phyloP scores from a whole-genome alignment of 208 protist genomes.

The Leishmania amazonensis region DNA sequence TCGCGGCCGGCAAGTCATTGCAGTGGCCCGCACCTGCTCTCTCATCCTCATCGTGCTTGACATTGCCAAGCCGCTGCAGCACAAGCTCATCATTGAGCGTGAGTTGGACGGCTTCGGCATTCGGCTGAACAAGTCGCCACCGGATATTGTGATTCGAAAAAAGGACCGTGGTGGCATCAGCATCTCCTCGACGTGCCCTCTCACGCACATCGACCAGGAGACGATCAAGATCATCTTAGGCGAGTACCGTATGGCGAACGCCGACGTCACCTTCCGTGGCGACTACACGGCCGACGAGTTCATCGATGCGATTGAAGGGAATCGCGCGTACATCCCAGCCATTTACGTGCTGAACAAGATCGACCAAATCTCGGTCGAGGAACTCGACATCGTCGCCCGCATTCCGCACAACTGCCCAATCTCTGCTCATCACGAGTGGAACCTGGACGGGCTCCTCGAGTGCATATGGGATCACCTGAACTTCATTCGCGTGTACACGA shows the following conservation, averaged over 20 bases:
- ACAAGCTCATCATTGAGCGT: constrained; percentile 95
- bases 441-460: constrained; percentile 98
- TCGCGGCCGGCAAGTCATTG: constrained; percentile 98
- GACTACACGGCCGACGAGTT: constrained; percentile 97
- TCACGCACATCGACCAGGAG: constrained; percentile 92
- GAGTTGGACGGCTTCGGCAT: constrained; percentile 99
- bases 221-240: constrained; percentile 92
- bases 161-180: constrained; percentile 94
- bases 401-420: constrained; percentile 98
- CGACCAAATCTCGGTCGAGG: constrained; percentile 98
- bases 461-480: constrained; percentile 98
- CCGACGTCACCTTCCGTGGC: constrained; percentile 94
- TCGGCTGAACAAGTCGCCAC: constrained; percentile 97
- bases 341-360: constrained; percentile 99
- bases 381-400: constrained; percentile 96
- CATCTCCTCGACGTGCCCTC: constrained; percentile 85
- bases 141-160: constrained; percentile 96
- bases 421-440: constrained; percentile 97
- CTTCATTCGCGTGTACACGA: constrained; percentile 98
- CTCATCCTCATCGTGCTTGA: constrained; percentile 99
- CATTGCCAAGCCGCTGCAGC: constrained; percentile 96
- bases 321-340: constrained; percentile 95
- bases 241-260: constrained; percentile 97
- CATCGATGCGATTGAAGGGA: constrained; percentile 98
- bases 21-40: constrained; percentile 96